Percentiles rank a stretch among this genome's conserved stretches.
These are phyloP conservation scores for Solanum hybrid DNA, from an alignment of 305 asterid species.

Conservation along the genomic window DNA sequence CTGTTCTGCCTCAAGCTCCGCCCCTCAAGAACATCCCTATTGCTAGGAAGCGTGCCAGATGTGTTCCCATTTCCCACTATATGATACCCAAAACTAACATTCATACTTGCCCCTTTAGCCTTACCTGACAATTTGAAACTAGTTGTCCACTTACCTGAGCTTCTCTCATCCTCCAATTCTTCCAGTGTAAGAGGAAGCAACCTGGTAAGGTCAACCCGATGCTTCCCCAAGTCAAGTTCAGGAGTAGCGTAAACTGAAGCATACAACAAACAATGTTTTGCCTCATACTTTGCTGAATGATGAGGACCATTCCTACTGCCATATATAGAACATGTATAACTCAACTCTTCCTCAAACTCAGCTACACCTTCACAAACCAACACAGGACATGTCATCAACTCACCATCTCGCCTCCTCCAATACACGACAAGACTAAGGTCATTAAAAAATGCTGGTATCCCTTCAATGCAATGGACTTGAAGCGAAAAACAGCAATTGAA, in stretches of 20 bases:
- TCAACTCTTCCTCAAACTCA: slow-evolving; percentile 48
- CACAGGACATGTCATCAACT: slow-evolving; percentile 26
- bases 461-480: slow-evolving; percentile 68
- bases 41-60: slow-evolving; percentile 9
- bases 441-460: slow-evolving; percentile 53
- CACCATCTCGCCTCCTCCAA: slow-evolving; percentile 40
- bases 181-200: slow-evolving; percentile 88
- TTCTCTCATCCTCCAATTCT: slow-evolving; percentile 81
- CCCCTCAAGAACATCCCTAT: slow-evolving; percentile 22
- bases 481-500: slow-evolving; percentile 16
- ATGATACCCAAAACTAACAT: slow-evolving; percentile 74
- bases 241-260: slow-evolving; percentile 59
- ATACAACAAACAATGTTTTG: slow-evolving; percentile 71
- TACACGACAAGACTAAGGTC: slow-evolving; percentile 27
- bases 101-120: slow-evolving; percentile 73
- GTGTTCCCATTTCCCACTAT: slow-evolving; percentile 37
- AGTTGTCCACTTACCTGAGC: slow-evolving; percentile 89
- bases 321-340: slow-evolving; percentile 64
- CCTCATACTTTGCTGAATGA: slow-evolving; percentile 85
- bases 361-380: slow-evolving; percentile 28
- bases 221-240: slow-evolving; percentile 86
- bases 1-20: slow-evolving; percentile 24
- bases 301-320: slow-evolving; percentile 83
- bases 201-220: slow-evolving; percentile 78
- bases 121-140: slow-evolving; percentile 80